These are phyloP conservation scores for Saccharomycopsis sp. DNA, from an alignment of 805 yeast species.

Conservation along the genomic window DNA sequence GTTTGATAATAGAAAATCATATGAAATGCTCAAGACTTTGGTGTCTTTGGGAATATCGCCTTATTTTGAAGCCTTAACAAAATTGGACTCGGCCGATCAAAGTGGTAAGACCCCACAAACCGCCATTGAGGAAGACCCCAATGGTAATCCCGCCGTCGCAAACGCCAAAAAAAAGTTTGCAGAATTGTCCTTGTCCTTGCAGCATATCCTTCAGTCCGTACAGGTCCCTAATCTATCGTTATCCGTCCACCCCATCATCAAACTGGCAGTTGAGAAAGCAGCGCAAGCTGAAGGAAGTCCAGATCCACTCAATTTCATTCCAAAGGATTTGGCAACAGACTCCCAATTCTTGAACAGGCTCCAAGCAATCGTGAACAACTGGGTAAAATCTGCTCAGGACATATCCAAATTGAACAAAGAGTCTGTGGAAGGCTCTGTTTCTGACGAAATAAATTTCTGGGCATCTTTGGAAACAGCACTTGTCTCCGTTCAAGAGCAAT, in stretches of 20 bases:
- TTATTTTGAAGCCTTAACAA: conserved; percentile 47
- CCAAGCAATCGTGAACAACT: conserved; percentile 60
- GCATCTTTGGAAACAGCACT: conserved; percentile 56
- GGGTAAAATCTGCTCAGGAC: conserved; percentile 59
- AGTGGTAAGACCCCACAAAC: conserved; percentile 13
- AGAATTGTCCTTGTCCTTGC: conserved; percentile 59
- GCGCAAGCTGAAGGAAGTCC: conserved; percentile 23
- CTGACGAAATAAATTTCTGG: conserved; percentile 77
- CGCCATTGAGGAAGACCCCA: conserved; percentile 4
- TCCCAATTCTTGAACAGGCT: conserved; percentile 52
- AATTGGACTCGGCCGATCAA: conserved; percentile 13
- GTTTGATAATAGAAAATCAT: conserved; percentile 23
- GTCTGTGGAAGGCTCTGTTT: conserved; percentile 44
- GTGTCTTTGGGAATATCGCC: conserved; percentile 59
- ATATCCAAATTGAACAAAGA: conserved; percentile 46
- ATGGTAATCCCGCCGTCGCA: conserved; percentile 30
- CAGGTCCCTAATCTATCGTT: conserved; percentile 56
- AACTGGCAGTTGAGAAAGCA: conserved; percentile 30
- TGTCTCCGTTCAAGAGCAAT: conserved; percentile 45
- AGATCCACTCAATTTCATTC: conserved; percentile 26
- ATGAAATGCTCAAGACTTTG: conserved; percentile 49
- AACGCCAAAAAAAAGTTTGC: conserved; percentile 53
- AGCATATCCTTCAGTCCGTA: conserved; percentile 56
- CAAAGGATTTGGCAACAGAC: conserved; percentile 37
- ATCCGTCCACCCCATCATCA: conserved; percentile 44